Conservation (phyloP, 169 alveolate genomes). For the Plasmodium malariae region DNA sequence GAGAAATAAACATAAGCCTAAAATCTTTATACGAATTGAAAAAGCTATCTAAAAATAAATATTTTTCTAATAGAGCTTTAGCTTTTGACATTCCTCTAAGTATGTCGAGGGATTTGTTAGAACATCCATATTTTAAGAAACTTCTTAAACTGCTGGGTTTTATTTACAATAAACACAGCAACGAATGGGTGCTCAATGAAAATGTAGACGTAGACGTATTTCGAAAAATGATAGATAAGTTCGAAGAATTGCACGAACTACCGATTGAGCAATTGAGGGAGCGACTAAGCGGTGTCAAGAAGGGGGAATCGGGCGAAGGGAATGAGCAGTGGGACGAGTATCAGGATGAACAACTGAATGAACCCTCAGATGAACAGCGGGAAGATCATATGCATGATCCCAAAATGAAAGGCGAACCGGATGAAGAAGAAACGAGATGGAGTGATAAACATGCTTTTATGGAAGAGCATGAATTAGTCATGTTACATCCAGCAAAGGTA, state of each 20-base stretch:
- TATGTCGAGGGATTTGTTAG: slow-evolving; percentile 53
- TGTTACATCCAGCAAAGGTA: not conserved
- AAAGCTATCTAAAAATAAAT: slow-evolving; percentile 34
- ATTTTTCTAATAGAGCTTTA: slow-evolving; percentile 15
- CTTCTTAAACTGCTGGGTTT: slow-evolving; percentile 39
- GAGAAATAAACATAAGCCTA: slow-evolving; percentile 13
- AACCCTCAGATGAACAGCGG: not conserved
- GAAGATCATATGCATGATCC: not conserved
- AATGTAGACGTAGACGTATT: slow-evolving; percentile 38
- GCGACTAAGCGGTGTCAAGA: not conserved
- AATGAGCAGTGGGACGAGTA: not conserved
- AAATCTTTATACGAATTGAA: slow-evolving; percentile 62
- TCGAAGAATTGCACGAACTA: slow-evolving; percentile 29
- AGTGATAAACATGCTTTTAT: not conserved
- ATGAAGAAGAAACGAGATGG: not conserved
- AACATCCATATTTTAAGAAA: slow-evolving; percentile 49
- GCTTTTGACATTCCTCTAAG: slow-evolving; percentile 68
- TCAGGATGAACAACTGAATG: not conserved
- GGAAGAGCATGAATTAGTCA: slow-evolving; percentile 14
- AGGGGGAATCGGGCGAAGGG: not conserved
- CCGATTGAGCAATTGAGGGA: not conserved
- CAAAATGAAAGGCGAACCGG: not conserved
- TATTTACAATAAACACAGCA: slow-evolving; percentile 25
- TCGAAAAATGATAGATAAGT: slow-evolving; percentile 28
- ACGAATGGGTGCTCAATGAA: slow-evolving; percentile 44